Conservation (phyloP, 1,284 basidiomycete genomes). For the Xerocomus nothofagi region DNA sequence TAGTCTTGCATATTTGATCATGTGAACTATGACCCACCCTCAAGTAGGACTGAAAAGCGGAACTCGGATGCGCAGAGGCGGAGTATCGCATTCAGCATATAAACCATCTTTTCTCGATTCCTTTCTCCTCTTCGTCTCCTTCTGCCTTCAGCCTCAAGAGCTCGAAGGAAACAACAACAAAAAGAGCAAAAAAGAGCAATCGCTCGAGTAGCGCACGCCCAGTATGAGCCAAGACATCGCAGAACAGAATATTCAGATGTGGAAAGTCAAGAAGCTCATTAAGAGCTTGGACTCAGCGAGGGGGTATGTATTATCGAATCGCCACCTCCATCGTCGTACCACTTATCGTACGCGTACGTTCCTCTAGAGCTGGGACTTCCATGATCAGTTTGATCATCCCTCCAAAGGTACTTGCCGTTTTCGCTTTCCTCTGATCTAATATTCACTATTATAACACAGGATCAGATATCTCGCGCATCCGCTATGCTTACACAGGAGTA, state of each 20-base stretch:
- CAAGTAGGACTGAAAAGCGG: constrained; percentile 22
- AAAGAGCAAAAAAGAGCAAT: constrained; percentile 15
- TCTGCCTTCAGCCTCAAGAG: constrained; percentile 1
- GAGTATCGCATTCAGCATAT: constrained; percentile 7
- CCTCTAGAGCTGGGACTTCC: constrained; percentile 82
- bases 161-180: constrained; percentile 5
- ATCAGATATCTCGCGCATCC: constrained; percentile 93
- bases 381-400: constrained; percentile 99
- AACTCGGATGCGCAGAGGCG: constrained; percentile 16
- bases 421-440: neutral
- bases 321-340: constrained; percentile 15
- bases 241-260: constrained; percentile 89
- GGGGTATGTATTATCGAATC: constrained; percentile 55
- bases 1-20: constrained; percentile 10
- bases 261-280: constrained; percentile 99
- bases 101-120: neutral
- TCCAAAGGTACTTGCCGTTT: constrained; percentile 66
- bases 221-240: constrained; percentile 77
- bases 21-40: constrained; percentile 26
- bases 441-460: constrained; percentile 44
- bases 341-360: constrained; percentile 11
- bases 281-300: constrained; percentile 91
- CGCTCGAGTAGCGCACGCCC: constrained; percentile 29
- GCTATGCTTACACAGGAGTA: constrained; percentile 99
- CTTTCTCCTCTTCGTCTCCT: neutral